A percentile compares a stretch with the other conserved stretches of the same genome.
These are phyloP conservation scores for Bassia scoparia DNA, from an alignment of 148 eudicot genomes.

Conservation along the genomic window DNA sequence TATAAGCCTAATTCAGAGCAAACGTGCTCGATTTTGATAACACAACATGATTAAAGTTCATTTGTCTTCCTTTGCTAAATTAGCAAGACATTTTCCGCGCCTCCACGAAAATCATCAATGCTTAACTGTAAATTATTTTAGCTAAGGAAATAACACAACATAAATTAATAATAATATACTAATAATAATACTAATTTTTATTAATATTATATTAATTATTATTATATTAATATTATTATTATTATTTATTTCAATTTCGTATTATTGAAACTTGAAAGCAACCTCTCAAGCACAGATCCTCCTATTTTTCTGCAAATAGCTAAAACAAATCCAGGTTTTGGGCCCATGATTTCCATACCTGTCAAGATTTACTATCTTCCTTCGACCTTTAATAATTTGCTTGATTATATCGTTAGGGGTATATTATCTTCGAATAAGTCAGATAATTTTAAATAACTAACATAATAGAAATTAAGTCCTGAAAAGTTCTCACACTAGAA, in stretches of 20 bases:
- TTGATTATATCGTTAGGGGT: too few species aligned
- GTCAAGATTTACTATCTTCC: slow-evolving; percentile 7
- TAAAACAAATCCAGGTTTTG: slow-evolving; percentile 8
- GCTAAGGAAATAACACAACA: not conserved
- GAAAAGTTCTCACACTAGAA: too few species aligned
- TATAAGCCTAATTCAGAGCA: too few species aligned
- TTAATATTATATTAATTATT: too few species aligned
- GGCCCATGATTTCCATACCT: slow-evolving; percentile 19
- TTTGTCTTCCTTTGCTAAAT: not conserved
- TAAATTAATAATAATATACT: too few species aligned
- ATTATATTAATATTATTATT: too few species aligned
- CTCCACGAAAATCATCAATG: not conserved
- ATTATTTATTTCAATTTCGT: not conserved
- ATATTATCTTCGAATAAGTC: too few species aligned
- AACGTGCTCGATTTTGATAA: not conserved
- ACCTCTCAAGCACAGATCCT: slow-evolving; percentile 14
- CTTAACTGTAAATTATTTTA: not conserved
- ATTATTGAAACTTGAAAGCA: slow-evolving; percentile 14
- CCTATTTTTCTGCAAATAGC: slow-evolving; percentile 14
- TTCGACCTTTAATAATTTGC: too few species aligned
- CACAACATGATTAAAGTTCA: not conserved
- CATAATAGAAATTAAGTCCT: too few species aligned
- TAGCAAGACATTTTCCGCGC: not conserved
- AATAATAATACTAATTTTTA: too few species aligned
- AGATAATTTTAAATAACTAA: too few species aligned